Conservation (phyloP, 164 flowering plant genomes). For the Santalum album region DNA sequence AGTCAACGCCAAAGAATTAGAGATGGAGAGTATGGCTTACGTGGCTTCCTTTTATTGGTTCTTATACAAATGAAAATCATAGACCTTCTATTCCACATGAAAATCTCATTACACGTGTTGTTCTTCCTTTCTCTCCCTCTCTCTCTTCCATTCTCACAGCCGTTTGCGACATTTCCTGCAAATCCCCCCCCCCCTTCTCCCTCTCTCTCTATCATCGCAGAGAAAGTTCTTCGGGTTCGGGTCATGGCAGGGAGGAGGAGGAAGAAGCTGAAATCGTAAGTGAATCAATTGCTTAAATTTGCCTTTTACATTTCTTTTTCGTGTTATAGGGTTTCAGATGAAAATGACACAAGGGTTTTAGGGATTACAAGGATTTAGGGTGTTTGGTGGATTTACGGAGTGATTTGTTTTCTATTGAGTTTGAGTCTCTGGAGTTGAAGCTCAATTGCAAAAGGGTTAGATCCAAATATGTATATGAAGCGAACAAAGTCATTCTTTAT, state of each 20-base stretch:
- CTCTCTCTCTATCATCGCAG: neutral
- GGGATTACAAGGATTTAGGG: neutral
- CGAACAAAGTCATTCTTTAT: no score
- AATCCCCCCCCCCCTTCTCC: neutral
- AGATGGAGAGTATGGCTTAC: no score
- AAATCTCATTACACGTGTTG: neutral
- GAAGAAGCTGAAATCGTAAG: constrained; percentile 35
- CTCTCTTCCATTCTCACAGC: neutral
- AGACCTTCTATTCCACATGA: no score
- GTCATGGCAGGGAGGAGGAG: constrained; percentile 27
- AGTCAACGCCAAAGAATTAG: no score
- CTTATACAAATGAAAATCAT: no score
- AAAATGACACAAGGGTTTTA: constrained; percentile 1
- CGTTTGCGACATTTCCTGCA: neutral
- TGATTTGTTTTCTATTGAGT: neutral
- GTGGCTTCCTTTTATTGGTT: no score
- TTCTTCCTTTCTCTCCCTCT: neutral
- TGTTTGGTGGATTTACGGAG: neutral
- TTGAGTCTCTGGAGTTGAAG: neutral
- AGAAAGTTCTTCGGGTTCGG: neutral
- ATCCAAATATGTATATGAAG: neutral
- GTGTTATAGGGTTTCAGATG: neutral
- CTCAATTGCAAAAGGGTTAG: neutral
- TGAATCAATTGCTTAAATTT: constrained; percentile 1
- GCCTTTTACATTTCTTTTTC: neutral